Percentiles rank a stretch among this genome's conserved stretches.
Evolutionary conservation across 345 rosid species (phyloP).

Genomic region (Physaria fendleri): DNA sequence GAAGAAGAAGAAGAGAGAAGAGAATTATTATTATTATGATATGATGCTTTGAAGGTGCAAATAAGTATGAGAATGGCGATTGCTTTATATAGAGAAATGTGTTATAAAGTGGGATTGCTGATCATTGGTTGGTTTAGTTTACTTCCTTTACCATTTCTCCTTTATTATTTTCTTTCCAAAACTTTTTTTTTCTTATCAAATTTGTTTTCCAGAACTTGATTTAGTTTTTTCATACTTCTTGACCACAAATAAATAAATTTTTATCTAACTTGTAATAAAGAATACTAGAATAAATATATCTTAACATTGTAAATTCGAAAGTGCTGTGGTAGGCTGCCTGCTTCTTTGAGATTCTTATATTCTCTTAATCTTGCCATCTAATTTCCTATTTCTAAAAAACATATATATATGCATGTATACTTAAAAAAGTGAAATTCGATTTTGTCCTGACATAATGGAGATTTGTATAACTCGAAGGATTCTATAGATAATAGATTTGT

Average conservation of each 20-base stretch:
- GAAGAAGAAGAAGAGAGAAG: background rate
- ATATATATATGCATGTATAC: background rate
- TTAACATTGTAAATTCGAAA: slow-evolving; percentile 5
- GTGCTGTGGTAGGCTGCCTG: slow-evolving; percentile 13
- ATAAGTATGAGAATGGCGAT: background rate
- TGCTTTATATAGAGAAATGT: slow-evolving; percentile 24
- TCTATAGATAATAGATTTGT: background rate
- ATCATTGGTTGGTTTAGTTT: slow-evolving; percentile 1
- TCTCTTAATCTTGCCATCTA: background rate
- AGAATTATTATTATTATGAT: slow-evolving; percentile 1
- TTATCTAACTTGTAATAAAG: background rate
- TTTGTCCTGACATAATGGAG: slow-evolving; percentile 7
- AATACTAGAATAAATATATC: background rate
- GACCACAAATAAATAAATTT: background rate
- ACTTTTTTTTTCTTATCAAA: too few relatives aligned
- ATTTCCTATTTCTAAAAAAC: background rate
- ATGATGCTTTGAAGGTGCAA: slow-evolving; percentile 6
- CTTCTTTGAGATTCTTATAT: slow-evolving; percentile 11
- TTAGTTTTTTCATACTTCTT: background rate
- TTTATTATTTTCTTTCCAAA: background rate
- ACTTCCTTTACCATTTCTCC: background rate
- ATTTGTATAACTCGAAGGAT: background rate
- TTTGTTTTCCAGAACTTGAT: background rate
- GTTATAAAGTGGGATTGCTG: background rate
- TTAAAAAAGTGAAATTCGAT: background rate